Evolutionary conservation across 345 rosid species (phyloP).

Genomic region (Salix suchowensis): DNA sequence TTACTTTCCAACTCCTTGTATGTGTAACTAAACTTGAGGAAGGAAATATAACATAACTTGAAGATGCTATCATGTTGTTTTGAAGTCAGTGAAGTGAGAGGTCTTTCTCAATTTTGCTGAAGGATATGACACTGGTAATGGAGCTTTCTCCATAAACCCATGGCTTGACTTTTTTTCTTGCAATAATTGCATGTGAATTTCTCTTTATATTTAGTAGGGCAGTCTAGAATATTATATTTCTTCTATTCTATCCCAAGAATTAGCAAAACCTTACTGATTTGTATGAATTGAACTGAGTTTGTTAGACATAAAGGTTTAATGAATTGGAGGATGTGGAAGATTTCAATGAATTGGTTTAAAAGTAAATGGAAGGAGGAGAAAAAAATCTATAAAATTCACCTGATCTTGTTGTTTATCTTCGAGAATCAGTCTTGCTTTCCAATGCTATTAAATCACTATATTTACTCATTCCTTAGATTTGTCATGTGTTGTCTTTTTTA

Average conservation of each 20-base stretch:
- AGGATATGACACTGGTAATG: neutral
- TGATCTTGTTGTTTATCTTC: neutral
- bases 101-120: neutral
- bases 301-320: neutral
- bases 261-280: neutral
- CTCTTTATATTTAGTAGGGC: neutral
- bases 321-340: neutral
- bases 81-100: neutral
- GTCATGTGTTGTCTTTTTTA: neutral
- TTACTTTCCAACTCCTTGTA: neutral
- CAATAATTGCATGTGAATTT: neutral
- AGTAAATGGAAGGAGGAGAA: neutral
- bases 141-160: neutral
- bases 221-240: neutral
- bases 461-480: neutral
- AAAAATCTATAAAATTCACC: neutral
- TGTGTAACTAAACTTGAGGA: neutral
- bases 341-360: neutral
- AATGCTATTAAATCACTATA: too few species aligned
- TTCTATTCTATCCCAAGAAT: neutral
- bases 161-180: neutral
- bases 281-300: neutral
- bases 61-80: neutral
- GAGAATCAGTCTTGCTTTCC: neutral
- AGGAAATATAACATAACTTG: neutral